Evolutionary conservation across 78 protist genomes (phyloP), one percentile per base, ranked within the genome.

Genomic region (Dictyostelium firmibasis): DNA sequence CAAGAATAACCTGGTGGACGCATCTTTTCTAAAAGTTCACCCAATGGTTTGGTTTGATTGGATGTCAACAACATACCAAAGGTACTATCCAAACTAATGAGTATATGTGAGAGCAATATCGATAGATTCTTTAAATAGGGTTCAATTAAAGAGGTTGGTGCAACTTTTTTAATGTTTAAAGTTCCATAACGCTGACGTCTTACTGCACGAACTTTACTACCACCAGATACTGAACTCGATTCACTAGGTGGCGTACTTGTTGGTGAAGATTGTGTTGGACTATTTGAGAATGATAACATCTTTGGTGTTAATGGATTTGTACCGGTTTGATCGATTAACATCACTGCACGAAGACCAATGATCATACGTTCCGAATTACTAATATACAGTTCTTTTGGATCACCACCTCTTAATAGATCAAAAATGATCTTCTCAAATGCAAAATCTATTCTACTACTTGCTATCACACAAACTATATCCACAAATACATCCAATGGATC

Each of bases 341-440:
- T 83, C 11, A 89, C 87, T 1, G 94, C 94, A 31, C 94, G 47
- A 33, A 89, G 47, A 27, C 94, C 94, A 38, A 89, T 25, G 57
- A 89, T 89, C 94, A 89, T 89, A 29, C 94, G 72, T n/a, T 89
- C 94, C 2, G 94, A 85, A 43, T 78, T 89, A 41, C 78, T 50
- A n/a, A 89, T 81, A 36, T 89, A 89, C 3, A 79, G 29, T 16
- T 89, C 94, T 14, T 89, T 89, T 35, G 86, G 94, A 10, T 89
- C 94, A 23, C 94, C 94, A 50, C 94, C 94, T 44, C 94, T 38
- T 3, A 89, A n/a, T 2, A 89, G 7, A 33, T 89, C 94, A 33
- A 89, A 89, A n/a, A 89, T 89, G 23, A 89, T 89, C 87, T 89
- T 89, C 69, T 89, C 94, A 81, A 89, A 89, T 11, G 94, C 69